These are phyloP conservation scores for Neospermospora avenae DNA, from an alignment of 2,329 filamentous ascomycete species.

Conservation along the genomic window DNA sequence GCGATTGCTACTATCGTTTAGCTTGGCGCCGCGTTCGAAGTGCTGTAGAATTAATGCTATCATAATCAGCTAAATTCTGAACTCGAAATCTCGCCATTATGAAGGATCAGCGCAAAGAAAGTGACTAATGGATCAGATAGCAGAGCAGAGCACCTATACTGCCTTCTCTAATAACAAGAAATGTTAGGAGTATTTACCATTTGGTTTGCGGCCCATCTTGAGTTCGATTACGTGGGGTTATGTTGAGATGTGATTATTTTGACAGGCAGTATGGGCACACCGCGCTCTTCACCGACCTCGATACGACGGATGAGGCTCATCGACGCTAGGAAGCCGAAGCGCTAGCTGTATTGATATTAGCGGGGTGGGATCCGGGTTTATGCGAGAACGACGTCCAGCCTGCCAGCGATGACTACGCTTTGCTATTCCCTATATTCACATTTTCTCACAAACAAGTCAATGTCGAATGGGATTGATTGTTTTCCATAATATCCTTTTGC, in stretches of 20 bases:
- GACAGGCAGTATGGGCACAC: neutral
- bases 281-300: neutral
- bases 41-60: slow-evolving; percentile 71
- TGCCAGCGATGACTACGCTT: too few species aligned
- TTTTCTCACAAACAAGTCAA: too few species aligned
- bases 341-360: too few species aligned
- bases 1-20: slow-evolving; percentile 85
- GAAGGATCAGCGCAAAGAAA: neutral
- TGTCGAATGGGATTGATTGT: too few species aligned
- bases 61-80: neutral
- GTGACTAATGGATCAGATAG: neutral
- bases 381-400: too few species aligned
- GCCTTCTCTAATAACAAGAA: neutral
- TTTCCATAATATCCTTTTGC: too few species aligned
- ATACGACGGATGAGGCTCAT: neutral
- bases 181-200: neutral
- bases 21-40: slow-evolving; percentile 82
- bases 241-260: neutral
- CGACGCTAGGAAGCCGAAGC: neutral
- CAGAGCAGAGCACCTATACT: neutral
- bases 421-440: too few species aligned
- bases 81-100: too few species aligned
- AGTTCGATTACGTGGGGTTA: neutral
- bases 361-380: too few species aligned
- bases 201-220: slow-evolving; percentile 25